phyloP scores from a whole-genome alignment of 495 filamentous ascomycete species.

The Podospora pseudocomata region DNA sequence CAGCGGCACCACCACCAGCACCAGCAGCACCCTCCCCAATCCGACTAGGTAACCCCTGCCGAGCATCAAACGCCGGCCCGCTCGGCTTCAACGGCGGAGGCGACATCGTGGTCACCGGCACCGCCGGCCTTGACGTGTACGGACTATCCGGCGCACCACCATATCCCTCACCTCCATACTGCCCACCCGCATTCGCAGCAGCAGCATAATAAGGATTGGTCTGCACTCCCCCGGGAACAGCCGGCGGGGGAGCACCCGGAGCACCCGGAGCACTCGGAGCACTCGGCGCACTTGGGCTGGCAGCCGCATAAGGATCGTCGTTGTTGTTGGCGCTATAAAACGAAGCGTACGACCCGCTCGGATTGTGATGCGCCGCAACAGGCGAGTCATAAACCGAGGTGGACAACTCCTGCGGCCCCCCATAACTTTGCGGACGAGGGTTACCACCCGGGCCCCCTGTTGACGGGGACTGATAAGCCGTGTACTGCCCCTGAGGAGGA shows the following conservation, averaged over 20 bases:
- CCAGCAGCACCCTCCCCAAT: background rate
- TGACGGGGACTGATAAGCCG: slow-evolving; percentile 44
- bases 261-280: background rate
- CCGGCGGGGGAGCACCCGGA: slow-evolving; percentile 25
- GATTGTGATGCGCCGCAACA: slow-evolving; percentile 53
- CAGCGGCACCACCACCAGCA: no score
- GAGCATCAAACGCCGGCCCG: slow-evolving; percentile 39
- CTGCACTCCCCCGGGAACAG: slow-evolving; percentile 17
- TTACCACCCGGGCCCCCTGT: slow-evolving; percentile 6
- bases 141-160: background rate
- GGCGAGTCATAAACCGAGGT: slow-evolving; percentile 84
- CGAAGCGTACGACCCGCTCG: slow-evolving; percentile 39
- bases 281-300: slow-evolving; percentile 30
- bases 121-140: background rate
- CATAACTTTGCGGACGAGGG: slow-evolving; percentile 64
- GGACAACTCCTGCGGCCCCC: slow-evolving; percentile 76
- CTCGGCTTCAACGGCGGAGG: slow-evolving; percentile 40
- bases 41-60: slow-evolving; percentile 43
- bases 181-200: background rate
- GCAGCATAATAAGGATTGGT: slow-evolving; percentile 3
- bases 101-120: slow-evolving; percentile 23
- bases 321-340: slow-evolving; percentile 46
- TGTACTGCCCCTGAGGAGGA: slow-evolving; percentile 39
- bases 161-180: slow-evolving; percentile 14
- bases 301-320: slow-evolving; percentile 50